Conservation (phyloP, 164 flowering plant genomes). For the Taxillus chinensis region DNA sequence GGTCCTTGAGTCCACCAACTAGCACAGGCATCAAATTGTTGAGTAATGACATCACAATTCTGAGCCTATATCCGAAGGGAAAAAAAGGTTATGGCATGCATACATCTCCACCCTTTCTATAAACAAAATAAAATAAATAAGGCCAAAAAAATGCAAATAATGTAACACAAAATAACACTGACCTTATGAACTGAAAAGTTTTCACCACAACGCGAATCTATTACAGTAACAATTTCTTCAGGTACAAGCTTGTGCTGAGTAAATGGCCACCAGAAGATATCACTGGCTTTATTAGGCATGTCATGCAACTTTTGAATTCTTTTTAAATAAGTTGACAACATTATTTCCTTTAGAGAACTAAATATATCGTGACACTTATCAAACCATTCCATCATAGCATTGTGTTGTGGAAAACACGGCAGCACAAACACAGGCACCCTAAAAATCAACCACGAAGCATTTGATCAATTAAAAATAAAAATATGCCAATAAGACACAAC, state of each 20-base stretch:
- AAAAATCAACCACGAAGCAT: conserved; percentile 1
- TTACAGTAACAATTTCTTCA: conserved; percentile 68
- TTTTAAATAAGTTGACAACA: conserved; percentile 44
- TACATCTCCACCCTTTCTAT: not conserved
- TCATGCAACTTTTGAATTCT: conserved; percentile 48
- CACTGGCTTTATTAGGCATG: conserved; percentile 65
- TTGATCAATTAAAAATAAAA: not conserved
- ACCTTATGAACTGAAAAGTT: conserved; percentile 88
- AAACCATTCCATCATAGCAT: conserved; percentile 79
- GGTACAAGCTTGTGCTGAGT: conserved; percentile 89
- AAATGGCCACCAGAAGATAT: conserved; percentile 94
- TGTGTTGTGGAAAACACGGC: conserved; percentile 68
- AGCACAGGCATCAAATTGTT: conserved; percentile 96
- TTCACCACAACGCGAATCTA: conserved; percentile 96
- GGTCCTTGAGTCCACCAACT: conserved; percentile 99
- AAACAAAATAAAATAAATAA: not conserved
- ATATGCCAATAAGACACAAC: not conserved
- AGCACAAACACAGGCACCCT: conserved; percentile 85
- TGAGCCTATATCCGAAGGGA: conserved; percentile 19
- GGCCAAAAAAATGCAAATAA: not conserved
- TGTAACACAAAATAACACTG: conserved; percentile 5
- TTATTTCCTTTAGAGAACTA: conserved; percentile 43
- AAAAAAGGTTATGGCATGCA: not conserved
- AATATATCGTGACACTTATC: conserved; percentile 52
- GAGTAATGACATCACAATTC: conserved; percentile 31